Conservation (phyloP, 169 alveolate genomes). For the Ichthyophthirius multifiliis region DNA sequence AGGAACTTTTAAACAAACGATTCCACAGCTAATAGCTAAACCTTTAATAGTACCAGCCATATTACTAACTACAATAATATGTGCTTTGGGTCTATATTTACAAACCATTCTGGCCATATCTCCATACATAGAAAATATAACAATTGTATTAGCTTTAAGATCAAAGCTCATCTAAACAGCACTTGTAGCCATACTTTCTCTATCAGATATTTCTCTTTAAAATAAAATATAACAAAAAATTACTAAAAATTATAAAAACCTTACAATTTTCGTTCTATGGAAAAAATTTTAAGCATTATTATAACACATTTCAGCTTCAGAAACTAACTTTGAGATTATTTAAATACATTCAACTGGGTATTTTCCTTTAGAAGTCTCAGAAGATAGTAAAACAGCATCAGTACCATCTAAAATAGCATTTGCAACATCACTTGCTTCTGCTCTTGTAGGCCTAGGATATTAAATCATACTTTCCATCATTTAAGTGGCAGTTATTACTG, state of each 20-base stretch:
- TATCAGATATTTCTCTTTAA: conserved; percentile 82
- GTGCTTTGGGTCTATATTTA: conserved; percentile 93
- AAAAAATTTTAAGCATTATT: conserved; percentile 55
- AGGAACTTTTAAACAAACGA: conserved; percentile 53
- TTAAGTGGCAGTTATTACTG: conserved; percentile 98
- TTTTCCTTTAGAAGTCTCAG: conserved; percentile 90
- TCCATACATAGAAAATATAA: conserved; percentile 96
- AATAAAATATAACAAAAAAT: conserved; percentile 68
- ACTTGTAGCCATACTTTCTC: conserved; percentile 88
- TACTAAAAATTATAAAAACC: neutral
- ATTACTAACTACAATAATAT: conserved; percentile 91
- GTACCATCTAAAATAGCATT: conserved; percentile 97
- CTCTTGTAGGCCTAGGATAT: conserved; percentile 98
- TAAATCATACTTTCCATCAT: conserved; percentile 96
- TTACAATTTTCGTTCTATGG: neutral
- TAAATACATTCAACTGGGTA: conserved; percentile 82
- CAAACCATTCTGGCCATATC: conserved; percentile 94
- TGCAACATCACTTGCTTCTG: conserved; percentile 98
- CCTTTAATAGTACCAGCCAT: conserved; percentile 87
- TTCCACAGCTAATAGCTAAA: conserved; percentile 92
- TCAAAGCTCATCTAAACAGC: conserved; percentile 89
- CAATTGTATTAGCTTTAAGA: conserved; percentile 85
- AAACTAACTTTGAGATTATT: conserved; percentile 80
- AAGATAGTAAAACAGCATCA: conserved; percentile 96
- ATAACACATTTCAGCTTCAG: conserved; percentile 85